Base-by-base conservation (phyloP, 768 basidiomycete species). In the Gyrodon lividus region DNA sequence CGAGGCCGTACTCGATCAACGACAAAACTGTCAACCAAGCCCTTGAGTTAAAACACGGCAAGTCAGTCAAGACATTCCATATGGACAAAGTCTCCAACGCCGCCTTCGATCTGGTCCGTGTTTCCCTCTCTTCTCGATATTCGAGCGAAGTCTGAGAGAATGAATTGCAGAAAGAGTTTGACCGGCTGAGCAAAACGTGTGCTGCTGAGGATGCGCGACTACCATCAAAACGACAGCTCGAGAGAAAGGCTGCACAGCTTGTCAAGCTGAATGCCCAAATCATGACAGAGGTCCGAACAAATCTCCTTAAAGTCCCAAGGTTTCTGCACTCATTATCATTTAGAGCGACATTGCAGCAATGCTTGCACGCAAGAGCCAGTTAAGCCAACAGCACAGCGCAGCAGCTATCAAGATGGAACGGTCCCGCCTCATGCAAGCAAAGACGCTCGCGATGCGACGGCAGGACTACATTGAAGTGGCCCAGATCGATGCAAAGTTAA, bases 31-130 rank as follows among this genome's bases (percentile, higher is more conserved):
- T 86, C 40, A 81, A 92, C 59, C 78, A 89, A 52, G 72, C 74
- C 1, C 74, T 98, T 13, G 78, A 87, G 54, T 80, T 98, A 42
- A 83, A 83, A 59, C 87, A 94, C 62, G 95, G 92, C 8, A 81
- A 80, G 50, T 80, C 83, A 0, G 63, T 77, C 7, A 77, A 75
- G 51, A 53, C 69, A 0, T 93, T 87, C 60, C 66, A 69, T 4
- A 93, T 99, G 86, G 91, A 93, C 64, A 87, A 86, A 58, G 83
- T 96, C 7, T 96, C 92, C 6, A 96, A 98, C 63, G 70, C 79
- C 1, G 50, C 70, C 3, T 86, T 92, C 51, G 72, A 71, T 10
- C 68, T 74, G 55, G 95, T 94, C 43, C 45, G 83, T 76, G 6
- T 16, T 33, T 40, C 12, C 5, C 9, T 33, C 7, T 37, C 31